Evolutionary conservation across 2,329 filamentous ascomycete genomes (phyloP).

Genomic region (Onygena corvina): DNA sequence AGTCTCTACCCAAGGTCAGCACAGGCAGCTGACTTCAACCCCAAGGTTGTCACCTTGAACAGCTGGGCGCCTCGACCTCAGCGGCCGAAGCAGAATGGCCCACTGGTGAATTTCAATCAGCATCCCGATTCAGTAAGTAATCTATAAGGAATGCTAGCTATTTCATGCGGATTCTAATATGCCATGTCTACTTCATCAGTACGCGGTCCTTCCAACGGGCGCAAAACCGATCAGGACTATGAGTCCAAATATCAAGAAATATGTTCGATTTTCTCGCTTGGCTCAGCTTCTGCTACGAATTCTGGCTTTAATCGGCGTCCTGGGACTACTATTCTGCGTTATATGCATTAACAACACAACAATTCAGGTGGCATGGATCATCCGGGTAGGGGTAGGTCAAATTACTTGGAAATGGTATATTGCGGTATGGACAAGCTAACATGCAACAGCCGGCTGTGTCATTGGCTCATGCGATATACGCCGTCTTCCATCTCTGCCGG

Average conservation of each 20-base stretch:
- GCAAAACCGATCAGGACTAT: constrained; percentile 53
- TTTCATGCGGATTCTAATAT: not conserved
- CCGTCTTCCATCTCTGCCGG: constrained; percentile 65
- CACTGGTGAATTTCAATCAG: constrained; percentile 67
- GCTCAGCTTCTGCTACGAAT: constrained; percentile 58
- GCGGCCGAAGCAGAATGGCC: constrained; percentile 58
- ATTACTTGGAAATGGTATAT: not conserved
- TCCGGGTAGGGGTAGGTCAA: constrained; percentile 58
- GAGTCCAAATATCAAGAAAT: constrained; percentile 55
- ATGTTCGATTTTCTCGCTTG: constrained; percentile 57
- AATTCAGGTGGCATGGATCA: constrained; percentile 57
- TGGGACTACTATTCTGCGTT: constrained; percentile 61
- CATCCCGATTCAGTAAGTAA: constrained; percentile 66
- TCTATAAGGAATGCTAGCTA: not conserved
- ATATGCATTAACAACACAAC: constrained; percentile 62
- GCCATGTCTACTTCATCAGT: constrained; percentile 22
- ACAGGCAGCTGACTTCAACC: constrained; percentile 57
- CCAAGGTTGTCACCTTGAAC: constrained; percentile 70
- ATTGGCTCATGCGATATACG: constrained; percentile 60
- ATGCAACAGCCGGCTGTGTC: constrained; percentile 59
- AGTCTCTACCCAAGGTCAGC: constrained; percentile 42
- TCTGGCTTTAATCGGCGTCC: constrained; percentile 54
- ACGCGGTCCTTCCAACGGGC: constrained; percentile 48
- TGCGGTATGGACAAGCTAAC: constrained; percentile 8
- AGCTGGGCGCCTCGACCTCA: constrained; percentile 53